Percentiles rank a stretch among this genome's conserved stretches.
phyloP scores from a whole-genome alignment of 164 flowering plant genomes.

The Nymphaea colorata region DNA sequence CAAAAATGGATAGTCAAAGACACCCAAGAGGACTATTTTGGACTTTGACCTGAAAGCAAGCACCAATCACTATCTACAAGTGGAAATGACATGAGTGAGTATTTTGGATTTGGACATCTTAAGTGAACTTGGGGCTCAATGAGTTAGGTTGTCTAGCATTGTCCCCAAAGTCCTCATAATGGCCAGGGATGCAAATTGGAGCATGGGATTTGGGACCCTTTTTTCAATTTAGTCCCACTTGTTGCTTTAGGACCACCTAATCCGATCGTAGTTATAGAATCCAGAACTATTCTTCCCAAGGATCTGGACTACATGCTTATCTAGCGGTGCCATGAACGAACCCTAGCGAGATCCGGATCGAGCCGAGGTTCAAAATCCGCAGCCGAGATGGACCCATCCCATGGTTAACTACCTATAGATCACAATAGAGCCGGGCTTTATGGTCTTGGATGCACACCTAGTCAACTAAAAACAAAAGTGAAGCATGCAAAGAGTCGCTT shows the following conservation, averaged over 20 bases:
- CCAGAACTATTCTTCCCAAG: not conserved
- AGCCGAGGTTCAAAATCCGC: too few species aligned
- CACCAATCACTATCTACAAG: not conserved
- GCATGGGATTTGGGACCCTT: too few species aligned
- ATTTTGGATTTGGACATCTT: not conserved
- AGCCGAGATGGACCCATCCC: too few species aligned
- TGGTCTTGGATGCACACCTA: too few species aligned
- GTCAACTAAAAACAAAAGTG: too few species aligned
- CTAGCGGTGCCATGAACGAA: too few species aligned
- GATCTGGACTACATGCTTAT: too few species aligned
- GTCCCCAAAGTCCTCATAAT: not conserved
- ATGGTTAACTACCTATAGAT: too few species aligned
- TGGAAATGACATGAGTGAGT: not conserved
- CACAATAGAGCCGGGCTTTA: too few species aligned
- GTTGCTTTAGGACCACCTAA: not conserved
- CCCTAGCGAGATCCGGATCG: too few species aligned
- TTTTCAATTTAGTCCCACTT: not conserved
- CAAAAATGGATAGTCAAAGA: not conserved
- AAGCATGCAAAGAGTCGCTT: too few species aligned
- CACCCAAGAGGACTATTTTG: not conserved
- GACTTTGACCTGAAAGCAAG: not conserved
- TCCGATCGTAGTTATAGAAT: not conserved
- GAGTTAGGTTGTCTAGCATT: not conserved
- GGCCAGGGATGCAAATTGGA: too few species aligned
- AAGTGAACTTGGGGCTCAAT: not conserved